Evolutionary conservation across 352 stramenopile genomes (phyloP), one percentile per base, ranked within the genome.

Genomic region (Globisporangium carolinianum): DNA sequence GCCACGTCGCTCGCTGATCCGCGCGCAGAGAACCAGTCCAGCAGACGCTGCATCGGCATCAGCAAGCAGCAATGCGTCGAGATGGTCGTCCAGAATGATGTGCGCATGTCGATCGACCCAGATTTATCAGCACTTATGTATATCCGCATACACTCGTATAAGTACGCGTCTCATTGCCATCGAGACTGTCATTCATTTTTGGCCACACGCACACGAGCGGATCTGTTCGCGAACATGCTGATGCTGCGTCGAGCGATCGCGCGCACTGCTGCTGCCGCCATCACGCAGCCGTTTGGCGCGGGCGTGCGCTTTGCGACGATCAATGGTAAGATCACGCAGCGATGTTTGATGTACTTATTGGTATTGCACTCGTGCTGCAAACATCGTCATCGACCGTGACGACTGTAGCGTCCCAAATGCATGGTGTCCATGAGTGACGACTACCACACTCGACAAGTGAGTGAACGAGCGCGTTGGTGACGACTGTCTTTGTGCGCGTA

Each of bases 221-320:
- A 46, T 17, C 42, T 32, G 24, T 32, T 32, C 1, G 1, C 24
- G 24, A 47, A 12, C 5, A 51, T 36, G 47, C 7, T 18, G 17
- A 85, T 85, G 75, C 54, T 72, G 61, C 71, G 71, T 48, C 68
- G 70, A 66, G 72, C 66, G 63, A 64, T 80, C 41, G 56, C 52
- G 10, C 72, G 59, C 55, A 65, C 60, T 9, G 62, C 56, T 35
- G 48, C 57, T 41, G 61, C 50, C 8, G 55, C 41, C 15, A 57
- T 53, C 8, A 41, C 58, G 53, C 36, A 51, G 43, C n/a, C 56
- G 1, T 60, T 65, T 35, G 66, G 66, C 47, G 70, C 66, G 32
- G 69, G 75, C 24, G 66, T 66, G 51, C 82, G 79, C 59, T 89
- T 85, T 56, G 66, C 68, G 48, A 73, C 68, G 11, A 86, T 92